Conservation (phyloP, 2,329 filamentous ascomycete species). For the Diaporthe ilicicola region DNA sequence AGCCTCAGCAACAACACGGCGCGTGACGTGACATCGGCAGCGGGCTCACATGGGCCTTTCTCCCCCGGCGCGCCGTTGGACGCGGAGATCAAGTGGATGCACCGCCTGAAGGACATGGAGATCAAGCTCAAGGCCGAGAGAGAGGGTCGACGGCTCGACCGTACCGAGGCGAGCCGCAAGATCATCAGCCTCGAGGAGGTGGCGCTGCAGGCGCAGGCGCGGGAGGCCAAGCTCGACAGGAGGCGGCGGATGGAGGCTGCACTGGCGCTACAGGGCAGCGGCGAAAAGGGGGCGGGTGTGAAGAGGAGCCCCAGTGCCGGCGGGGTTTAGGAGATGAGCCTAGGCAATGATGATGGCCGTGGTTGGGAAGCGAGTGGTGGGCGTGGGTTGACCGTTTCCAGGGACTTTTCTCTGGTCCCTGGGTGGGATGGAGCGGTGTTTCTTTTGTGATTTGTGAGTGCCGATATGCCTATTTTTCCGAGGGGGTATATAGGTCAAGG, state of each 20-base stretch:
- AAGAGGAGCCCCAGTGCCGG: slow-evolving; percentile 12
- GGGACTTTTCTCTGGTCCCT: slow-evolving; percentile 7
- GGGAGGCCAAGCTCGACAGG: slow-evolving; percentile 38
- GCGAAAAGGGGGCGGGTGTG: neutral
- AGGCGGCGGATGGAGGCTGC: slow-evolving; percentile 29
- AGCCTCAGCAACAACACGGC: slow-evolving; percentile 26
- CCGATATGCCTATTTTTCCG: neutral
- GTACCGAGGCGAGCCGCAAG: slow-evolving; percentile 81
- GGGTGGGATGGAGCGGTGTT: slow-evolving; percentile 5
- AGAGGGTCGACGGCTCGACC: slow-evolving; percentile 84
- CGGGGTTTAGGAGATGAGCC: slow-evolving; percentile 2
- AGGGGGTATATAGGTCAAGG: neutral
- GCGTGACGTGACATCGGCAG: slow-evolving; percentile 32
- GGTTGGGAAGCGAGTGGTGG: neutral
- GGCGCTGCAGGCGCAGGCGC: slow-evolving; percentile 45
- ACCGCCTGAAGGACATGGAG: slow-evolving; percentile 87
- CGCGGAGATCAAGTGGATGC: slow-evolving; percentile 79
- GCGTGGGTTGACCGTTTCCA: neutral
- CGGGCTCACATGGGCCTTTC: slow-evolving; percentile 37
- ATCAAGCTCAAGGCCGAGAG: slow-evolving; percentile 88
- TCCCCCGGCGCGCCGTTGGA: slow-evolving; percentile 44
- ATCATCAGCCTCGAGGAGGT: slow-evolving; percentile 79
- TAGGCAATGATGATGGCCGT: neutral
- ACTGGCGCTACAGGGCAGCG: slow-evolving; percentile 3
- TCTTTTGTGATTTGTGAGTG: slow-evolving; percentile 11